Evolutionary conservation across 1,284 basidiomycete species (phyloP).

Genomic region (Malassezia dermatis): DNA sequence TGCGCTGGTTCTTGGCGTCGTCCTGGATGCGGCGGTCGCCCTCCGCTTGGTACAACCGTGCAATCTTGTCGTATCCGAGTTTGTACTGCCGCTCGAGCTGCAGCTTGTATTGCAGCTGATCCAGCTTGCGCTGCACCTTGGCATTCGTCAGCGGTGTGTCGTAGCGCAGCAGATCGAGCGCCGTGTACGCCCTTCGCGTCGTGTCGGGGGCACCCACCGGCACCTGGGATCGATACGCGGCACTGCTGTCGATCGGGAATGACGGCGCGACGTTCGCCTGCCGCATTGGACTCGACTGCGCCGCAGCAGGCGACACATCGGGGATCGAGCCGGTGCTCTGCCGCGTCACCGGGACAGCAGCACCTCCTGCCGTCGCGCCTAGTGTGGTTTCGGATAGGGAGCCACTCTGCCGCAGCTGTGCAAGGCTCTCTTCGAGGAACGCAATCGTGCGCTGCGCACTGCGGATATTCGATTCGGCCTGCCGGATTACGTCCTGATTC

Average conservation of each 20-base stretch:
- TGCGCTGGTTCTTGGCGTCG: slow-evolving; percentile 83
- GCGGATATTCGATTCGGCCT: slow-evolving; percentile 67
- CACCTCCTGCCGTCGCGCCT: not conserved
- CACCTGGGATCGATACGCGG: slow-evolving; percentile 5
- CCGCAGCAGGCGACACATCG: not conserved
- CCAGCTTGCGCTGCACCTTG: slow-evolving; percentile 95
- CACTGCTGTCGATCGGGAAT: slow-evolving; percentile 16
- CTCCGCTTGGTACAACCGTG: slow-evolving; percentile 72
- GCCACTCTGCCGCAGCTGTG: slow-evolving; percentile 61
- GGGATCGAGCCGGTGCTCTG: not conserved
- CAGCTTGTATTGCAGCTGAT: slow-evolving; percentile 97
- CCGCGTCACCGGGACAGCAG: not conserved
- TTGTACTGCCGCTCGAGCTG: slow-evolving; percentile 98
- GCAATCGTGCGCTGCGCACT: slow-evolving; percentile 73
- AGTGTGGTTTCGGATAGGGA: too few species aligned
- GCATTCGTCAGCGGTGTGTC: slow-evolving; percentile 92
- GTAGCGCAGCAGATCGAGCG: slow-evolving; percentile 79
- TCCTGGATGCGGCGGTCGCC: slow-evolving; percentile 64
- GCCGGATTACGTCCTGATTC: slow-evolving; percentile 72
- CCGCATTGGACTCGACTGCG: not conserved
- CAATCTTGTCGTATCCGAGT: slow-evolving; percentile 98
- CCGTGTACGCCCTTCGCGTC: slow-evolving; percentile 6
- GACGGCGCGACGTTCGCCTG: not conserved
- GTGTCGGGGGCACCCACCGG: not conserved
- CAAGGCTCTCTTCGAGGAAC: slow-evolving; percentile 77